Evolutionary conservation across 371 early-diverging fungal genomes (phyloP).

Genomic region (Globomyces sp.): DNA sequence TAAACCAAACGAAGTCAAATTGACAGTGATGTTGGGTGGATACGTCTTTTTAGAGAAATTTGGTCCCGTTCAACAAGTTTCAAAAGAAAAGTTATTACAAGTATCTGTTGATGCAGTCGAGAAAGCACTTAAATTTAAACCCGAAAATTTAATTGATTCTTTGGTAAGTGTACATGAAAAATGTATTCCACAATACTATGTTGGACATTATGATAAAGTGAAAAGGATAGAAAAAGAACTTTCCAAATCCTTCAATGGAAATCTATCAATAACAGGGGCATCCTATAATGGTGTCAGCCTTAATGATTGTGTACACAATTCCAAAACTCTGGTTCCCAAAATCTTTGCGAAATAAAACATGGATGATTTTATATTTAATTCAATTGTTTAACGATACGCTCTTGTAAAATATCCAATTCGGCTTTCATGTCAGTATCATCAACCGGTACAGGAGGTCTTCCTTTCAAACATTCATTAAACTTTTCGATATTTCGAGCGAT

Average conservation of each 20-base stretch:
- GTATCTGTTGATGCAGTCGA: conserved; percentile 22
- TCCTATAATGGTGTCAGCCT: conserved; percentile 84
- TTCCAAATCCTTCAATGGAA: conserved; percentile 46
- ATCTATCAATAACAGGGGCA: conserved; percentile 75
- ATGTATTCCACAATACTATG: conserved; percentile 91
- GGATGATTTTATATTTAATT: not conserved
- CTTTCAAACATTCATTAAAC: not conserved
- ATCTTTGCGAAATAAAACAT: too few relatives aligned
- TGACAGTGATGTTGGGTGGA: conserved; percentile 94
- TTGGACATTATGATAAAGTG: conserved; percentile 75
- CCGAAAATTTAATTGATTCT: conserved; percentile 48
- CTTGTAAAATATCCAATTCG: conserved; percentile 6
- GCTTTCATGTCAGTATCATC: conserved; percentile 2
- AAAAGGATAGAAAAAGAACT: conserved; percentile 56
- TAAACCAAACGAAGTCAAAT: conserved; percentile 42
- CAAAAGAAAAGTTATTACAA: conserved; percentile 19
- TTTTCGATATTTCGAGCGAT: conserved; percentile 85
- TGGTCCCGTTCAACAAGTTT: conserved; percentile 27
- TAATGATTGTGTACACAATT: conserved; percentile 57
- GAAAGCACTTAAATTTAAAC: conserved; percentile 25
- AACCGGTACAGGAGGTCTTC: not conserved
- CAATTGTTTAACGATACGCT: conserved; percentile 1
- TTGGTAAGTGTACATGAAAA: conserved; percentile 60
- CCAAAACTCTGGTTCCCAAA: not conserved
- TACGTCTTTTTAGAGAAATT: conserved; percentile 61